A percentile compares a stretch with the other conserved stretches of the same genome.
Conservation (phyloP, 768 basidiomycete species). For the Cantharellus anzutake region DNA sequence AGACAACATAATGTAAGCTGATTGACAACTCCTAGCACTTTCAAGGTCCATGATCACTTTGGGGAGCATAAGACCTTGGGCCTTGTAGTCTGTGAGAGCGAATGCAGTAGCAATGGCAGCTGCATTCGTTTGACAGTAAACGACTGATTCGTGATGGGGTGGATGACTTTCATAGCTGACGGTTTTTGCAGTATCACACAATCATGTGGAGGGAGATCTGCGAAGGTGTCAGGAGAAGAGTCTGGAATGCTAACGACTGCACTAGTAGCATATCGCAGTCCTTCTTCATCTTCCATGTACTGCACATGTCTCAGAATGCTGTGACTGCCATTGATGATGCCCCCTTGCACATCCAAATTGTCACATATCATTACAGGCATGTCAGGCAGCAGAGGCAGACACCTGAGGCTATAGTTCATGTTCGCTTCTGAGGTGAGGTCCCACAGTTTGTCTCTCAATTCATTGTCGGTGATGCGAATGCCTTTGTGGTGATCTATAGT, state of each 20-base stretch:
- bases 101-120: slow-evolving; percentile 22
- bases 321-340: slow-evolving; percentile 21
- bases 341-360: slow-evolving; percentile 22
- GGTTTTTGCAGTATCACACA: slow-evolving; percentile 14
- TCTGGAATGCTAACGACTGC: slow-evolving; percentile 14
- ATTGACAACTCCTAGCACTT: slow-evolving; percentile 16
- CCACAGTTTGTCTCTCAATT: background rate
- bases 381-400: slow-evolving; percentile 1
- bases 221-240: slow-evolving; percentile 7
- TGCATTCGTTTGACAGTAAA: slow-evolving; percentile 17
- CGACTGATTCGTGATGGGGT: slow-evolving; percentile 11
- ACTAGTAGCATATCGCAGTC: slow-evolving; percentile 9
- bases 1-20: slow-evolving; percentile 27
- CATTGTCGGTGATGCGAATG: no score
- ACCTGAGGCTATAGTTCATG: background rate
- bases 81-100: slow-evolving; percentile 24
- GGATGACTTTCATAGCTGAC: slow-evolving; percentile 9
- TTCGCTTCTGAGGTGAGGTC: background rate
- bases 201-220: slow-evolving; percentile 9
- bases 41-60: background rate
- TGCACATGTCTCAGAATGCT: slow-evolving; percentile 13
- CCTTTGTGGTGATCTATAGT: no score
- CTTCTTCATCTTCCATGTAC: slow-evolving; percentile 11
- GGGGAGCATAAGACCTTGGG: slow-evolving; percentile 20
- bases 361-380: slow-evolving; percentile 9